phyloP scores from a whole-genome alignment of 73 alveolate species.

The Paraurostyla sp. region DNA sequence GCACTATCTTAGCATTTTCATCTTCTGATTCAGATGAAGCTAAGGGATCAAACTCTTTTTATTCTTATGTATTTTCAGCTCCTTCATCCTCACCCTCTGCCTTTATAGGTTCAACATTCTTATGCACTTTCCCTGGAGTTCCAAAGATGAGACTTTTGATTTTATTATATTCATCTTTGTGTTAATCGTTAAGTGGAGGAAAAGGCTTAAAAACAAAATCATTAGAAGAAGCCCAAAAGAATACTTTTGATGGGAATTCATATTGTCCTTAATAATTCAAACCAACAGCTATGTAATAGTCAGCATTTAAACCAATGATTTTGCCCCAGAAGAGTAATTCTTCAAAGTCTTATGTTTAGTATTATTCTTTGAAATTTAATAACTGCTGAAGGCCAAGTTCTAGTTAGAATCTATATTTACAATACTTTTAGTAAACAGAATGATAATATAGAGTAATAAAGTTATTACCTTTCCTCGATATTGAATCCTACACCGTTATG shows the following conservation, averaged over 20 bases:
- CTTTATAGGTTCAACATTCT: conserved; percentile 75
- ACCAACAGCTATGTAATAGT: conserved; percentile 88
- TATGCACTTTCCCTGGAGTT: conserved; percentile 67
- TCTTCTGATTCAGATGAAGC: conserved; percentile 83
- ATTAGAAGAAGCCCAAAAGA: conserved; percentile 78
- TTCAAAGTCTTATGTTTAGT: conserved; percentile 46
- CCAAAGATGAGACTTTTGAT: conserved; percentile 77
- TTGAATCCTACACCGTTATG: conserved; percentile 56
- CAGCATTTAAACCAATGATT: conserved; percentile 95
- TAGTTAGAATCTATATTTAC: not conserved
- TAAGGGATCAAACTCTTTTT: conserved; percentile 77
- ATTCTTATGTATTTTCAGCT: conserved; percentile 48
- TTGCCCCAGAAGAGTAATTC: conserved; percentile 96
- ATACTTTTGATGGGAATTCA: conserved; percentile 87
- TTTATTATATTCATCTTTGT: conserved; percentile 81
- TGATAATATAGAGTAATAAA: not conserved
- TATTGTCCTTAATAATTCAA: conserved; percentile 76
- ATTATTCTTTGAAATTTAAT: not conserved
- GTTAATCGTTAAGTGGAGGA: conserved; percentile 84
- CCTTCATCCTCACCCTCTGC: conserved; percentile 68
- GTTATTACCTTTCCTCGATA: conserved; percentile 13
- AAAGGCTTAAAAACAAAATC: conserved; percentile 80
- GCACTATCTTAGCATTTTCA: conserved; percentile 85
- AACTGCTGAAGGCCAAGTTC: conserved; percentile 44
- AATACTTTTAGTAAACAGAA: not conserved